Conservation (phyloP, 805 yeast species). For the Millerozyma miso region DNA sequence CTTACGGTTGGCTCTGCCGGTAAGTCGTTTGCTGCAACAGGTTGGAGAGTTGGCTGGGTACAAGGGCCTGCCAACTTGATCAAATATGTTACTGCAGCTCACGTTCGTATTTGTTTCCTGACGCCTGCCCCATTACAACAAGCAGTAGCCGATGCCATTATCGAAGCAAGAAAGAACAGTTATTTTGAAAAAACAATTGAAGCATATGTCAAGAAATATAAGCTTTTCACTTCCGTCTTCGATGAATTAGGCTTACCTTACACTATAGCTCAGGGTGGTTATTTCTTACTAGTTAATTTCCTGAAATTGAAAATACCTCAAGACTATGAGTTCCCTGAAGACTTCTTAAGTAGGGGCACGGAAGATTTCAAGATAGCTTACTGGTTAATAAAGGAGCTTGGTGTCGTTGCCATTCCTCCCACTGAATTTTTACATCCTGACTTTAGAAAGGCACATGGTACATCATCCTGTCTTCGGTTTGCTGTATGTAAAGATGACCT, state of each 20-base stretch:
- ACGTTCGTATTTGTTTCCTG: constrained; percentile 89
- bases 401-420: constrained; percentile 96
- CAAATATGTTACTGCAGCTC: constrained; percentile 81
- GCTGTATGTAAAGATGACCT: constrained; percentile 94
- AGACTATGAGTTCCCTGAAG: constrained; percentile 68
- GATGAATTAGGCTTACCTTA: constrained; percentile 88
- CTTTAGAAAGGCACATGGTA: constrained; percentile 56
- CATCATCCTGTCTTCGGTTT: constrained; percentile 83
- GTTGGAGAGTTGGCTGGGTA: constrained; percentile 98
- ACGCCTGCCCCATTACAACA: constrained; percentile 91
- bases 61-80: constrained; percentile 82
- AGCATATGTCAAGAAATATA: constrained; percentile 67
- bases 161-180: constrained; percentile 51
- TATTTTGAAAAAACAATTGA: constrained; percentile 71
- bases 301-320: constrained; percentile 75
- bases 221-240: constrained; percentile 68
- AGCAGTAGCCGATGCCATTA: constrained; percentile 79
- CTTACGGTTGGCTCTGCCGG: constrained; percentile 96
- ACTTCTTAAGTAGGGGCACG: constrained; percentile 57
- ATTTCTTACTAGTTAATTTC: constrained; percentile 85
- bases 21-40: constrained; percentile 97
- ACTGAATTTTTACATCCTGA: constrained; percentile 82
- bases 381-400: constrained; percentile 89
- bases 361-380: constrained; percentile 85
- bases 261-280: constrained; percentile 90